A percentile compares a stretch with the other conserved stretches of the same genome.
Conservation (phyloP, 495 filamentous ascomycete species). For the Pyrenula aspistea region DNA sequence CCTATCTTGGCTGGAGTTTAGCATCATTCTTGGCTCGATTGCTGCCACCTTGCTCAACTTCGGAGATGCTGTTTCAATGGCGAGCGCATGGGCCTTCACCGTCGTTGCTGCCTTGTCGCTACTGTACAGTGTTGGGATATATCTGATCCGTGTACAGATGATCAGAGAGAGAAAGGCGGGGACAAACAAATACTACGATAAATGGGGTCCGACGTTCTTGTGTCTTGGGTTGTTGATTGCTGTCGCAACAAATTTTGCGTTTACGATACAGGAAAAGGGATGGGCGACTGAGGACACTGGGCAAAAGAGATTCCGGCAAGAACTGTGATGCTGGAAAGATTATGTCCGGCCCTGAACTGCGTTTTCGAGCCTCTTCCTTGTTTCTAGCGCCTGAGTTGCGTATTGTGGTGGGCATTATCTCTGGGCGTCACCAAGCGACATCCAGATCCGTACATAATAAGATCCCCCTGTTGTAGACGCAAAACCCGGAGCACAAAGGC, state of each 20-base stretch:
- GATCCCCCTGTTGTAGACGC: too few species aligned
- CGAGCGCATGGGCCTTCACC: constrained; percentile 67
- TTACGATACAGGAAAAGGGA: constrained; percentile 26
- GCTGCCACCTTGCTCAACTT: constrained; percentile 91
- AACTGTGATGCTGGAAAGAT: too few species aligned
- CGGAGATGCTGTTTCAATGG: constrained; percentile 44
- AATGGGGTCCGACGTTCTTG: constrained; percentile 73
- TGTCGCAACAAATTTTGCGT: constrained; percentile 66
- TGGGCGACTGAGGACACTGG: not conserved
- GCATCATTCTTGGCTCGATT: constrained; percentile 84
- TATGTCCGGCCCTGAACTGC: too few species aligned
- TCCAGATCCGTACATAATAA: too few species aligned
- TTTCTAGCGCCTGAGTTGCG: too few species aligned
- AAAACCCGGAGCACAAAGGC: too few species aligned
- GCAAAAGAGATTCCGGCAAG: not conserved
- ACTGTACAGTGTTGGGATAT: constrained; percentile 68
- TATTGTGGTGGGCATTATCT: too few species aligned
- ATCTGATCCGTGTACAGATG: constrained; percentile 74
- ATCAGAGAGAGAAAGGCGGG: constrained; percentile 73
- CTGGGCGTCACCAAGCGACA: too few species aligned
- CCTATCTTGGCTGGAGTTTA: constrained; percentile 94
- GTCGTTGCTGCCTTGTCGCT: constrained; percentile 62
- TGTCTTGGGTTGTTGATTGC: constrained; percentile 60
- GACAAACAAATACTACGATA: constrained; percentile 69
- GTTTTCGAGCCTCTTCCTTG: too few species aligned